phyloP scores from a whole-genome alignment of 2,329 filamentous ascomycete genomes.

The Hypoxylon rubiginosum region DNA sequence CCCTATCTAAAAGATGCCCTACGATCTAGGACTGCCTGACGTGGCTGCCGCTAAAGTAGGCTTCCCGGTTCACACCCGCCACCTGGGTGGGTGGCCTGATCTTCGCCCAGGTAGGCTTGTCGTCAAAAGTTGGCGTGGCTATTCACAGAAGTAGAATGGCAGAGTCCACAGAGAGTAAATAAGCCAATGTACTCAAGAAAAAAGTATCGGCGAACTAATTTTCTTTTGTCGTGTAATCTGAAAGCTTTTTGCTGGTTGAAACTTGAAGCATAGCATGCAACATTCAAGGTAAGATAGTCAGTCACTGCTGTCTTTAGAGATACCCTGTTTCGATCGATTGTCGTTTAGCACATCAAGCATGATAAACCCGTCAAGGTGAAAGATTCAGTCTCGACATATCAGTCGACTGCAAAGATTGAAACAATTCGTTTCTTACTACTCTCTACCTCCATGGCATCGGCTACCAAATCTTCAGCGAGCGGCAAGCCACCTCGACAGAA shows the following conservation, averaged over 20 bases:
- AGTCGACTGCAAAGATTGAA: neutral
- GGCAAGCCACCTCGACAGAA: conserved; percentile 18
- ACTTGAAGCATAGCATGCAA: neutral
- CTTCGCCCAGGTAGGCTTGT: neutral
- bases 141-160: neutral
- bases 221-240: neutral
- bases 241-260: neutral
- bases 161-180: neutral
- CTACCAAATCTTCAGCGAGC: conserved; percentile 2
- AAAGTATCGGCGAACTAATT: neutral
- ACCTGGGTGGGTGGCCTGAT: neutral
- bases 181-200: neutral
- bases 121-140: neutral
- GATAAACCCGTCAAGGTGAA: neutral
- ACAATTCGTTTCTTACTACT: neutral
- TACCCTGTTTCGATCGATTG: neutral
- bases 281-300: neutral
- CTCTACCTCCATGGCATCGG: conserved; percentile 7
- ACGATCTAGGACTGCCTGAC: neutral
- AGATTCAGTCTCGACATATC: neutral
- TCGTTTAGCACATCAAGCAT: neutral
- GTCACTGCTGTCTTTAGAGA: neutral
- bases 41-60: neutral
- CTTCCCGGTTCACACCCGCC: neutral
- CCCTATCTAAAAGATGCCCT: neutral